Evolutionary conservation across 345 rosid genomes (phyloP).

Genomic region (Raphanus sativus): DNA sequence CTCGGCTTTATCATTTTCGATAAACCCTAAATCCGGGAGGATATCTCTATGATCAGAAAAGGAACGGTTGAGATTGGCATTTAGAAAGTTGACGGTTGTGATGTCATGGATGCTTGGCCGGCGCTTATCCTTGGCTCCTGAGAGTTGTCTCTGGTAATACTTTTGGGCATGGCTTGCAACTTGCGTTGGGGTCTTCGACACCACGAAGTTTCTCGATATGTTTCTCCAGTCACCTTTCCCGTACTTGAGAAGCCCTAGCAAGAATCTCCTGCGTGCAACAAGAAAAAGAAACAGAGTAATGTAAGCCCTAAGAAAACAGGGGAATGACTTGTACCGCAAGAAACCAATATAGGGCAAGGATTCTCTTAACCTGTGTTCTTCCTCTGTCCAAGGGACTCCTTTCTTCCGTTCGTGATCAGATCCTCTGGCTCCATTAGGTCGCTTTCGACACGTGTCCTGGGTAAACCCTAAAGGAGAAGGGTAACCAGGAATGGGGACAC

Average conservation of each 20-base stretch:
- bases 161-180: constrained; percentile 99
- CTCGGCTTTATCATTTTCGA: constrained; percentile 23
- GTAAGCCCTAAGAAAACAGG: constrained; percentile 20
- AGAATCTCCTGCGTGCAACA: constrained; percentile 53
- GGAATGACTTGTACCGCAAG: constrained; percentile 23
- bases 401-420: constrained; percentile 82
- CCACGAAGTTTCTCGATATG: constrained; percentile 78
- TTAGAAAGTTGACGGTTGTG: constrained; percentile 60
- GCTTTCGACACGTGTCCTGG: constrained; percentile 50
- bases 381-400: constrained; percentile 99
- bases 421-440: constrained; percentile 42
- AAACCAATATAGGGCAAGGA: background rate
- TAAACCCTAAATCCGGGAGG: constrained; percentile 32
- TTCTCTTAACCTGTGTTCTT: constrained; percentile 73
- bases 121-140: constrained; percentile 82
- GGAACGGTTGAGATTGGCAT: constrained; percentile 43
- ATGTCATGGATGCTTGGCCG: constrained; percentile 97
- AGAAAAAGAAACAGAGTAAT: constrained; percentile 16
- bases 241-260: constrained; percentile 76
- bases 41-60: constrained; percentile 35
- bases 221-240: constrained; percentile 99
- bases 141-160: constrained; percentile 83
- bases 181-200: constrained; percentile 91
- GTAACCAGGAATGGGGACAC: constrained; percentile 72
- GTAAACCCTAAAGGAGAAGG: constrained; percentile 47